These are phyloP conservation scores for Styphnolobium japonicum DNA, from an alignment of 306 rosid species.

Conservation along the genomic window DNA sequence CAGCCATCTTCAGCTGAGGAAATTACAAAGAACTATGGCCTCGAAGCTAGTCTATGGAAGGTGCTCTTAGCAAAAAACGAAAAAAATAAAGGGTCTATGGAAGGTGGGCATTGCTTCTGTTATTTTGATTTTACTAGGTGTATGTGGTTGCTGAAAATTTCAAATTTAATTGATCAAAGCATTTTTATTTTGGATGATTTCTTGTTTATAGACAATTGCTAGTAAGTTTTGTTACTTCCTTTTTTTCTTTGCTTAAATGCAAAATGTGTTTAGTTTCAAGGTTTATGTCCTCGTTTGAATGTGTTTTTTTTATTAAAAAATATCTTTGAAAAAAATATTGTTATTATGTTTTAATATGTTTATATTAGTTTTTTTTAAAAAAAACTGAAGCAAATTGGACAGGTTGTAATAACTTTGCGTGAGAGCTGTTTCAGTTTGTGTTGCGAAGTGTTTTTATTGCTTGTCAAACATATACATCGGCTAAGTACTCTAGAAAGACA, in stretches of 20 bases:
- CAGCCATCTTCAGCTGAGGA: constrained; percentile 68
- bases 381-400: too few relatives aligned
- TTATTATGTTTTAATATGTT: too few relatives aligned
- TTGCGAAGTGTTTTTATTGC: constrained; percentile 21
- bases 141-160: not conserved
- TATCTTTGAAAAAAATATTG: too few relatives aligned
- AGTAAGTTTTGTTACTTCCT: too few relatives aligned
- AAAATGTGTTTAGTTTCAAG: constrained; percentile 15
- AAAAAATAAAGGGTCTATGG: too few relatives aligned
- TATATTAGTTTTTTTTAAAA: too few relatives aligned
- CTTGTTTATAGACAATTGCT: constrained; percentile 3
- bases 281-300: too few relatives aligned
- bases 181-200: not conserved
- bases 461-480: constrained; percentile 25
- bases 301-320: too few relatives aligned
- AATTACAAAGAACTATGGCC: constrained; percentile 79
- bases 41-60: constrained; percentile 96
- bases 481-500: not conserved
- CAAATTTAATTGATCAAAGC: not conserved
- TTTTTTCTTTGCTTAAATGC: constrained; percentile 22
- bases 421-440: not conserved
- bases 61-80: too few relatives aligned
- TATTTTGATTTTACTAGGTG: not conserved
- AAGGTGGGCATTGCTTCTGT: constrained; percentile 22
- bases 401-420: not conserved